Conservation (phyloP, 768 basidiomycete species). For the Amylocystis lapponica region DNA sequence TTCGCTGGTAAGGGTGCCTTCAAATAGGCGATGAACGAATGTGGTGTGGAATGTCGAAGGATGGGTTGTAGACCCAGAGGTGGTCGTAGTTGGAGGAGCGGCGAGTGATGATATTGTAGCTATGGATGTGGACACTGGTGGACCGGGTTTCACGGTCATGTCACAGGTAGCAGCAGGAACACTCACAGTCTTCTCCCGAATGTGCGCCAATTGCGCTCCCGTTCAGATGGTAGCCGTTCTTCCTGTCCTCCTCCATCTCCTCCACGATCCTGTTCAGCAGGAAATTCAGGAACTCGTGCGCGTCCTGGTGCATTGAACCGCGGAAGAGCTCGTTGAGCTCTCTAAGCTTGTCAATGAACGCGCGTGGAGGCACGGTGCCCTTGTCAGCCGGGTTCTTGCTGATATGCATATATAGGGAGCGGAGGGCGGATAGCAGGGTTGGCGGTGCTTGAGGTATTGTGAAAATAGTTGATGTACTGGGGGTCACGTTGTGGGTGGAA, state of each 20-base stretch:
- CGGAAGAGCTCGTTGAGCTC: slow-evolving; percentile 90
- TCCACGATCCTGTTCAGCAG: slow-evolving; percentile 90
- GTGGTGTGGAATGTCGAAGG: slow-evolving; percentile 37
- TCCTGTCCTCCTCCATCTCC: slow-evolving; percentile 76
- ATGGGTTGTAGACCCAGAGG: slow-evolving; percentile 40
- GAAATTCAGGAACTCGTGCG: slow-evolving; percentile 96
- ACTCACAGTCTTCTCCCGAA: slow-evolving; percentile 59
- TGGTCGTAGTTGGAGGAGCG: slow-evolving; percentile 38
- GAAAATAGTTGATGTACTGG: slow-evolving; percentile 28
- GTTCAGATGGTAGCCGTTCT: slow-evolving; percentile 11
- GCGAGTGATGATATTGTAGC: slow-evolving; percentile 46
- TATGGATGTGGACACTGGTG: slow-evolving; percentile 54
- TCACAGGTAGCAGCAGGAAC: slow-evolving; percentile 1
- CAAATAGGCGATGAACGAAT: slow-evolving; percentile 88
- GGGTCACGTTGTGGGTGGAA: slow-evolving; percentile 14
- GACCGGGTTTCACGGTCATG: background rate
- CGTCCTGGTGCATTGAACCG: slow-evolving; percentile 93
- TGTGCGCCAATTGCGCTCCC: slow-evolving; percentile 7
- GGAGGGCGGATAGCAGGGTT: slow-evolving; percentile 87
- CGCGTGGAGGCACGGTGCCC: slow-evolving; percentile 84
- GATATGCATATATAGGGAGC: slow-evolving; percentile 84
- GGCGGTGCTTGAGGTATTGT: slow-evolving; percentile 57
- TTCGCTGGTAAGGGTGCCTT: slow-evolving; percentile 92
- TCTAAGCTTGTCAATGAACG: slow-evolving; percentile 91
- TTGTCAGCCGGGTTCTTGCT: slow-evolving; percentile 71